Evolutionary conservation across 768 basidiomycete genomes (phyloP).

Genomic region (Suillus brevipes): DNA sequence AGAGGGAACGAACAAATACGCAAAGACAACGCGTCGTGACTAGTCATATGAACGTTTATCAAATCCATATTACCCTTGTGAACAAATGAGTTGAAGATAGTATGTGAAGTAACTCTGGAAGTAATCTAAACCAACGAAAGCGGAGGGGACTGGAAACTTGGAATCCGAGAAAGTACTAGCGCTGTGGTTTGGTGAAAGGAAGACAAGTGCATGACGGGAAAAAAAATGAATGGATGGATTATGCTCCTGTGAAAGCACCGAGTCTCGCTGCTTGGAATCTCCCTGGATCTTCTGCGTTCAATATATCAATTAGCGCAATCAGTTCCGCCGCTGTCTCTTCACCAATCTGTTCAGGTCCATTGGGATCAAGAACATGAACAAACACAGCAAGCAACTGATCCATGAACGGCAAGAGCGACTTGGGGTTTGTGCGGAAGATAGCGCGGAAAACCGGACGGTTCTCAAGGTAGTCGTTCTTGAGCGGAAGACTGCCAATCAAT

Average conservation of each 20-base stretch:
- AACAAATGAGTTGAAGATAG: conserved; percentile 10
- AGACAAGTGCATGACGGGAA: conserved; percentile 6
- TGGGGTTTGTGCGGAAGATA: conserved; percentile 77
- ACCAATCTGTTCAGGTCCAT: conserved; percentile 69
- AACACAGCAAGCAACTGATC: conserved; percentile 81
- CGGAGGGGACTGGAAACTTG: neutral
- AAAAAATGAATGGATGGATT: conserved; percentile 8
- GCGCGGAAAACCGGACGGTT: conserved; percentile 88
- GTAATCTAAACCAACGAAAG: conserved; percentile 23
- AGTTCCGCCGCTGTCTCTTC: conserved; percentile 78
- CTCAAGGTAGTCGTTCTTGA: conserved; percentile 87
- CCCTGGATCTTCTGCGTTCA: conserved; percentile 74
- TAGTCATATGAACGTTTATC: conserved; percentile 28
- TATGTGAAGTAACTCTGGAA: conserved; percentile 13
- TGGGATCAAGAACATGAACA: conserved; percentile 78
- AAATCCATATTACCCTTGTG: conserved; percentile 13
- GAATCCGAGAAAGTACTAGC: conserved; percentile 8
- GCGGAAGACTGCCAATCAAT: conserved; percentile 78
- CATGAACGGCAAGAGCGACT: conserved; percentile 69
- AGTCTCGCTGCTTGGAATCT: conserved; percentile 84
- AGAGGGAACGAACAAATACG: conserved; percentile 12
- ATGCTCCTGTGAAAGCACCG: conserved; percentile 46
- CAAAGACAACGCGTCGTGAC: conserved; percentile 21
- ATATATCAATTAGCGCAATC: conserved; percentile 65
- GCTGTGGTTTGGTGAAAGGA: neutral